These are phyloP conservation scores for Eucalyptus lansdowneana DNA, from an alignment of 345 rosid species.

Conservation along the genomic window DNA sequence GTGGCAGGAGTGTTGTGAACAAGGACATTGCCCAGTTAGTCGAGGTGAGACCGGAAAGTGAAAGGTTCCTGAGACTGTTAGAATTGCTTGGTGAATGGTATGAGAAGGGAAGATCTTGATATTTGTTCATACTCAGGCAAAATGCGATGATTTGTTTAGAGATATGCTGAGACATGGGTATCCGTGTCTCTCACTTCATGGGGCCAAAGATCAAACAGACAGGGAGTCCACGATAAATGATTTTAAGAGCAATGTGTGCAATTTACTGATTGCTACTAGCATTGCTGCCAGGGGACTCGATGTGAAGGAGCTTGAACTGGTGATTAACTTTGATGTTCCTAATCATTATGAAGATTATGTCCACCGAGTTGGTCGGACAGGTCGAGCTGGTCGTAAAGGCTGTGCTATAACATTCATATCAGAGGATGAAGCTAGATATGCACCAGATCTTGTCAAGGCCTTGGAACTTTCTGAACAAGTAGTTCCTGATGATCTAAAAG, in stretches of 20 bases:
- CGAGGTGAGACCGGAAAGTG: conserved; percentile 87
- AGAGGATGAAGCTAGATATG: conserved; percentile 86
- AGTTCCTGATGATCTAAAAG: conserved; percentile 83
- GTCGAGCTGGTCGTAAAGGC: conserved; percentile 92
- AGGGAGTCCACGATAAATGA: conserved; percentile 89
- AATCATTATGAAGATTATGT: conserved; percentile 97
- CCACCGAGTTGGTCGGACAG: conserved; percentile 97
- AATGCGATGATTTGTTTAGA: conserved; percentile 76
- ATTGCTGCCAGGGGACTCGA: conserved; percentile 96
- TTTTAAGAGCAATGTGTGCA: conserved; percentile 89
- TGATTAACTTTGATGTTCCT: conserved; percentile 80
- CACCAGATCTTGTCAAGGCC: conserved; percentile 95
- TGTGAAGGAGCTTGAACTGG: conserved; percentile 95
- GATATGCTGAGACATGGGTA: conserved; percentile 70
- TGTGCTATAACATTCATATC: conserved; percentile 92
- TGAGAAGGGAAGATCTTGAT: conserved; percentile 80
- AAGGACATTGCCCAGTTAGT: conserved; percentile 84
- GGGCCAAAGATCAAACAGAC: conserved; percentile 94
- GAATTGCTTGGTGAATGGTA: conserved; percentile 96
- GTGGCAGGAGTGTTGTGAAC: conserved; percentile 98
- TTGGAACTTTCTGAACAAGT: conserved; percentile 92
- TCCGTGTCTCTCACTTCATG: conserved; percentile 94
- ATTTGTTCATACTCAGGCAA: conserved; percentile 86
- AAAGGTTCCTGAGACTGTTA: conserved; percentile 73
- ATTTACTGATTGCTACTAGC: conserved; percentile 82